Percentiles rank a stretch among this genome's conserved stretches.
These are phyloP conservation scores for Gossypium arboreum DNA, from an alignment of 345 rosid genomes.

Conservation along the genomic window DNA sequence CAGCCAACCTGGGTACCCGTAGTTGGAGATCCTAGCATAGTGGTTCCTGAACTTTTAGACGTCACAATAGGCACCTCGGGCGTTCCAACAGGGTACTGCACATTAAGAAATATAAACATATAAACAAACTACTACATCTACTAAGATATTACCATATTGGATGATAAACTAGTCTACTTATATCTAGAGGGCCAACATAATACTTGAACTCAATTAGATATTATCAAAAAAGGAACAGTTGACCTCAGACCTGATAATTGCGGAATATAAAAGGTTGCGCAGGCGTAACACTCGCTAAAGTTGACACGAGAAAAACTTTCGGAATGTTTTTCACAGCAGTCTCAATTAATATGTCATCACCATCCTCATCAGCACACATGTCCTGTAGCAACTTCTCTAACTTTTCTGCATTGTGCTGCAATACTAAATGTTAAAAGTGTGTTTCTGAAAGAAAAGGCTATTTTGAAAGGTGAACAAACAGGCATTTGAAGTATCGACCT, in stretches of 20 bases:
- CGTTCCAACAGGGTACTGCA: conserved; percentile 89
- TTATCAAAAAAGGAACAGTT: conserved; percentile 5
- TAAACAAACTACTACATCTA: neutral
- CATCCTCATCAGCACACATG: conserved; percentile 97
- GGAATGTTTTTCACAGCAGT: conserved; percentile 86
- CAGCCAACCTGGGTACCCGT: conserved; percentile 78
- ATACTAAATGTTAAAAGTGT: conserved; percentile 33
- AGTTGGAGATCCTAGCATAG: conserved; percentile 53
- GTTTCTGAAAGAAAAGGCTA: conserved; percentile 20
- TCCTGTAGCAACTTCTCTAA: conserved; percentile 91
- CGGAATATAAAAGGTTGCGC: conserved; percentile 96
- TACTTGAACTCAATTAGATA: neutral
- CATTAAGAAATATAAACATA: conserved; percentile 17
- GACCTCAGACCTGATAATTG: conserved; percentile 78
- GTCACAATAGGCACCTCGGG: conserved; percentile 68
- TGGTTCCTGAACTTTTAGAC: conserved; percentile 70
- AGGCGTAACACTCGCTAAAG: conserved; percentile 88
- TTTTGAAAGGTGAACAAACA: neutral
- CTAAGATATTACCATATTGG: neutral
- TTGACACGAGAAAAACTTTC: conserved; percentile 87
- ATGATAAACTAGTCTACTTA: neutral
- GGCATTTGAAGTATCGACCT: neutral
- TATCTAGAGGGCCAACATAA: conserved; percentile 4
- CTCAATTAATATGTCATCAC: conserved; percentile 87
- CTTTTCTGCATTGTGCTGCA: conserved; percentile 98